Evolutionary conservation across 108 stramenopile species (phyloP).

Genomic region (Fragilaria crotonensis): DNA sequence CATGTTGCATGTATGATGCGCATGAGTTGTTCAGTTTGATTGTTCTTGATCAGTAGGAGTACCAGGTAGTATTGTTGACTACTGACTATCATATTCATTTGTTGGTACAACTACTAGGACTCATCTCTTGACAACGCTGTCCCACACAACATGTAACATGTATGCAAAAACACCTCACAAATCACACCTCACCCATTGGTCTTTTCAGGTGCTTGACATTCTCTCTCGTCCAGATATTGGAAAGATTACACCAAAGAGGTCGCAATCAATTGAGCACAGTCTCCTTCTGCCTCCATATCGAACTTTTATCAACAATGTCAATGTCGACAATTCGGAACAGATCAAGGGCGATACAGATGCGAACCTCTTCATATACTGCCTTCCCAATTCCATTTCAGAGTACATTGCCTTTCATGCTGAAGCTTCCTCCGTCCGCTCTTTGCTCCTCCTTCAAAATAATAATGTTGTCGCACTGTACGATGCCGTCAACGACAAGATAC

Average conservation of each 20-base stretch:
- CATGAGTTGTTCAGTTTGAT: not conserved
- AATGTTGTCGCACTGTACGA: conserved; percentile 57
- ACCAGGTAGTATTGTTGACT: not conserved
- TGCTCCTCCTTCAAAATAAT: conserved; percentile 16
- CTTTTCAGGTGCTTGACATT: conserved; percentile 68
- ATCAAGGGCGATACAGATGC: conserved; percentile 5
- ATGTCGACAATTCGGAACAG: not conserved
- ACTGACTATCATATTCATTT: not conserved
- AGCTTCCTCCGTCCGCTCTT: conserved; percentile 55
- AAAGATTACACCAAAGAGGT: conserved; percentile 48
- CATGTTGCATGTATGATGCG: not conserved
- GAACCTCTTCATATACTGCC: conserved; percentile 53
- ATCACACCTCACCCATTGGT: too few relatives aligned
- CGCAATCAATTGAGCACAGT: conserved; percentile 49
- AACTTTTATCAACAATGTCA: conserved; percentile 41
- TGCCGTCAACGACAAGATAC: conserved; percentile 25
- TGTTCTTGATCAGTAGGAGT: not conserved
- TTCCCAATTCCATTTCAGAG: conserved; percentile 65
- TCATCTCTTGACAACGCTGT: too few relatives aligned
- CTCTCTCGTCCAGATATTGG: conserved; percentile 39
- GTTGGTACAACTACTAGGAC: not conserved
- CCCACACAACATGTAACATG: too few relatives aligned
- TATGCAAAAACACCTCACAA: too few relatives aligned
- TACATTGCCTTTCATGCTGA: conserved; percentile 52
- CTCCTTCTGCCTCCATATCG: conserved; percentile 66